A percentile compares a stretch with the other conserved stretches of the same genome.
Evolutionary conservation across 441 rosid genomes (phyloP).

Genomic region (Omphalea diandra): DNA sequence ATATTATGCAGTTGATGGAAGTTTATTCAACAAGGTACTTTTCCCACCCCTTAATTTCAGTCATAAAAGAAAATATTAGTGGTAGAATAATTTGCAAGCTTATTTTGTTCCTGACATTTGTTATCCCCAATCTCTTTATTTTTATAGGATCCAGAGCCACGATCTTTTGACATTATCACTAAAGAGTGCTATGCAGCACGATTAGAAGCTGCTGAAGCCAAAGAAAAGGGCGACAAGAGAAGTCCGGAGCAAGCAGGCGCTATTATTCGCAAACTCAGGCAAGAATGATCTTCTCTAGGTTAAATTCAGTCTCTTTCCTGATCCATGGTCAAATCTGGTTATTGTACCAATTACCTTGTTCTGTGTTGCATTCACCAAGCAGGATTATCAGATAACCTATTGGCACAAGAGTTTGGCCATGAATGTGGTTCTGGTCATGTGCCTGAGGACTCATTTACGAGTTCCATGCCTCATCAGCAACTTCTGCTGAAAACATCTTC

Average conservation of each 20-base stretch:
- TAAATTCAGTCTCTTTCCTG: constrained; percentile 22
- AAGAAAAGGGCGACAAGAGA: constrained; percentile 65
- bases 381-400: constrained; percentile 69
- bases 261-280: constrained; percentile 75
- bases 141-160: constrained; percentile 52
- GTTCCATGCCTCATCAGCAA: constrained; percentile 29
- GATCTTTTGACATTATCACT: constrained; percentile 64
- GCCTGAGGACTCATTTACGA: constrained; percentile 28
- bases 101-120: neutral
- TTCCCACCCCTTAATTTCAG: neutral
- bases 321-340: constrained; percentile 23
- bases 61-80: neutral
- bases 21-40: constrained; percentile 48
- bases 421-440: constrained; percentile 29
- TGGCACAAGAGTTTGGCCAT: constrained; percentile 60
- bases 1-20: constrained; percentile 44
- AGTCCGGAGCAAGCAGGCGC: constrained; percentile 69
- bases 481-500: constrained; percentile 23
- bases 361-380: constrained; percentile 38
- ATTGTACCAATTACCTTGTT: constrained; percentile 28
- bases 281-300: constrained; percentile 87
- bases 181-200: constrained; percentile 70
- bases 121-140: constrained; percentile 8
- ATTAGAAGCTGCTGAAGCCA: constrained; percentile 73
- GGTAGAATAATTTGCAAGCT: constrained; percentile 1